These are phyloP conservation scores for Epichloe typhina DNA, from an alignment of 2,329 filamentous ascomycete genomes.

Conservation along the genomic window DNA sequence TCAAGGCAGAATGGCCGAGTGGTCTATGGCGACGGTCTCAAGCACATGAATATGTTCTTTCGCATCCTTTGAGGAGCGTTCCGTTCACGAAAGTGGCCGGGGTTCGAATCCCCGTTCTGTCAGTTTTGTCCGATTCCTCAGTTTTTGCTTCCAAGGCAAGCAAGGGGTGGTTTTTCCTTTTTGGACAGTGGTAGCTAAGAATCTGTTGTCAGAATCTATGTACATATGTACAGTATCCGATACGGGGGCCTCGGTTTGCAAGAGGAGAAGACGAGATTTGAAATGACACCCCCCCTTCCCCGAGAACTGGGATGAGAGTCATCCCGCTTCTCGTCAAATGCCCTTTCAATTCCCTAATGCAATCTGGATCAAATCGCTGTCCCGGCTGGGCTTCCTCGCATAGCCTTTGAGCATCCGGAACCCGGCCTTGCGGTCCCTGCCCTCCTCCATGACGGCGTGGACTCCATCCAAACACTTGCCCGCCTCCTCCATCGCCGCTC, in stretches of 20 bases:
- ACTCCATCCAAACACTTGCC: conserved; percentile 48
- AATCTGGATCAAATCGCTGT: conserved; percentile 26
- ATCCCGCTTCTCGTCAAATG: neutral
- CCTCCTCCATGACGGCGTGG: conserved; percentile 50
- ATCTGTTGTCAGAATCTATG: conserved; percentile 1
- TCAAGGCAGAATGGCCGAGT: conserved; percentile 12
- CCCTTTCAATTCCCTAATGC: conserved; percentile 13
- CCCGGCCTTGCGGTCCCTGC: conserved; percentile 42
- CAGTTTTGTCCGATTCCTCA: neutral
- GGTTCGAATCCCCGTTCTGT: conserved; percentile 15
- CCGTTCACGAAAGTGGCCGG: conserved; percentile 15
- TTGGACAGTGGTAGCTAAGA: no score
- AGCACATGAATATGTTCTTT: conserved; percentile 10
- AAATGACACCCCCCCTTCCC: no score
- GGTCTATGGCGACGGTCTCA: conserved; percentile 13
- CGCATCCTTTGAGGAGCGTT: conserved; percentile 9
- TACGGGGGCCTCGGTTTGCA: no score
- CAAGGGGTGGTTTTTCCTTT: no score
- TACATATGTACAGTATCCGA: neutral
- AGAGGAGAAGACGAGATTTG: no score
- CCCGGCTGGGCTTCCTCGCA: conserved; percentile 44
- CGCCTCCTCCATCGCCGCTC: conserved; percentile 39
- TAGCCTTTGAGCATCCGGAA: conserved; percentile 51
- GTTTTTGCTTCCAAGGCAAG: no score
- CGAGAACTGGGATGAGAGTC: no score